Percentiles rank a stretch among this genome's conserved stretches.
phyloP scores from a whole-genome alignment of 2,329 filamentous ascomycete species.

The Allantophomopsis cytisporea region DNA sequence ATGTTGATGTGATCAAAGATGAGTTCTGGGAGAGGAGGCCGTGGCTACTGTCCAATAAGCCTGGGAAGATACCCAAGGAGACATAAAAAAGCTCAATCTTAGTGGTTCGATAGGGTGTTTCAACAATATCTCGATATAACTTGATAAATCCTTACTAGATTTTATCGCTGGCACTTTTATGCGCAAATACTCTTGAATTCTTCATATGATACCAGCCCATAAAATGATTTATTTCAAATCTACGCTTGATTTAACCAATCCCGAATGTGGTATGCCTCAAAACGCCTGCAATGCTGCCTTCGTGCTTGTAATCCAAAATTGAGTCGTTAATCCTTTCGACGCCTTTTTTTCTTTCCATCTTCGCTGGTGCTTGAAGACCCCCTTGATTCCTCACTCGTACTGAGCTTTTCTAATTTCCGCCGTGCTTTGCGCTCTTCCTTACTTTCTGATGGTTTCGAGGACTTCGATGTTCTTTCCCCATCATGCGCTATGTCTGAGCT shows the following conservation, averaged over 20 bases:
- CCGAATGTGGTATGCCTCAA: not conserved
- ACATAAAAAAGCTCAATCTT: conserved; percentile 8
- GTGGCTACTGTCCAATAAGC: conserved; percentile 68
- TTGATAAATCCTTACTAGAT: no score
- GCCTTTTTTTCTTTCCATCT: conserved; percentile 18
- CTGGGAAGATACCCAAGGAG: conserved; percentile 55
- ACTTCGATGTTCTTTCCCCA: no score
- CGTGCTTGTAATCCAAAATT: not conserved
- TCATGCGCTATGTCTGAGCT: no score
- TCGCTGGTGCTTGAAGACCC: conserved; percentile 6
- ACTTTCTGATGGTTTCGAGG: conserved; percentile 2
- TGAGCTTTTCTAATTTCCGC: conserved; percentile 18
- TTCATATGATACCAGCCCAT: no score
- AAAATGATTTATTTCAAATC: no score
- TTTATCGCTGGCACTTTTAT: no score
- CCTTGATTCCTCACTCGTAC: conserved; percentile 8
- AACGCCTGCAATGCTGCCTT: conserved; percentile 3
- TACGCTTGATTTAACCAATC: no score
- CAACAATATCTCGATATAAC: no score
- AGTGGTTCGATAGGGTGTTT: not conserved
- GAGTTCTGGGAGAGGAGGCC: conserved; percentile 84
- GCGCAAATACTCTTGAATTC: no score
- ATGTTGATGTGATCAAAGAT: conserved; percentile 90
- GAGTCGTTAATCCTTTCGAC: conserved; percentile 7
- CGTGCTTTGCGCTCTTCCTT: conserved; percentile 24